Evolutionary conservation across 306 rosid genomes (phyloP).

Genomic region (Cicer pinnatifidum): DNA sequence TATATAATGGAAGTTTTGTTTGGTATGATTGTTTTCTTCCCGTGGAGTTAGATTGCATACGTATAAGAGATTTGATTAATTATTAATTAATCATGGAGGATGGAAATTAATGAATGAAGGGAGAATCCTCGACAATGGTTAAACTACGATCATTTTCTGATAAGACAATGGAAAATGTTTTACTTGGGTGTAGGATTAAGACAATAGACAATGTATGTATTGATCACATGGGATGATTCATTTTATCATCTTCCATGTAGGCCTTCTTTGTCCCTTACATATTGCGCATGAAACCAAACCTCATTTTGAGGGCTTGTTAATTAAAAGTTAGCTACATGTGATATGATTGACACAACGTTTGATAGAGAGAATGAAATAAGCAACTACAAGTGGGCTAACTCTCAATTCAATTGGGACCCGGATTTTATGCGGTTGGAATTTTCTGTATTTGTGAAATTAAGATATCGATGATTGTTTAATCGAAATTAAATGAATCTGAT

Average conservation of each 20-base stretch:
- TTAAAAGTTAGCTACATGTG: not conserved
- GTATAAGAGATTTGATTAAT: slow-evolving; percentile 39
- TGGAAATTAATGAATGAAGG: slow-evolving; percentile 44
- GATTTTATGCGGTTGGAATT: too few relatives aligned
- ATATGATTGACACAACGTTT: not conserved
- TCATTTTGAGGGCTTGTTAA: slow-evolving; percentile 39
- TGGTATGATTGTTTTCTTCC: slow-evolving; percentile 43
- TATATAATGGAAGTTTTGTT: slow-evolving; percentile 31
- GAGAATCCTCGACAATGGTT: slow-evolving; percentile 47
- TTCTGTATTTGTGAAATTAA: too few relatives aligned
- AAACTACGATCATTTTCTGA: slow-evolving; percentile 50
- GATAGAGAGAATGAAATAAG: not conserved
- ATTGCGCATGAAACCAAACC: slow-evolving; percentile 39
- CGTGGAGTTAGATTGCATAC: slow-evolving; percentile 38
- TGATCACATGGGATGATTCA: slow-evolving; percentile 53
- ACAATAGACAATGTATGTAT: slow-evolving; percentile 45
- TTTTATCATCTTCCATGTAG: slow-evolving; percentile 48
- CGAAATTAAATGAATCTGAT: too few relatives aligned
- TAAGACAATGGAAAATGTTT: slow-evolving; percentile 54
- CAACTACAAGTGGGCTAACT: slow-evolving; percentile 16
- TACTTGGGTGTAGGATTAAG: slow-evolving; percentile 42
- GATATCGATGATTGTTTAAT: too few relatives aligned
- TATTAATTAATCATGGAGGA: slow-evolving; percentile 44
- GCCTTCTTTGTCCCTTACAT: slow-evolving; percentile 47
- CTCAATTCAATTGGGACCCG: not conserved